Evolutionary conservation across 1,284 basidiomycete species (phyloP).

Genomic region (Ceratorhiza oryzae-sativae): DNA sequence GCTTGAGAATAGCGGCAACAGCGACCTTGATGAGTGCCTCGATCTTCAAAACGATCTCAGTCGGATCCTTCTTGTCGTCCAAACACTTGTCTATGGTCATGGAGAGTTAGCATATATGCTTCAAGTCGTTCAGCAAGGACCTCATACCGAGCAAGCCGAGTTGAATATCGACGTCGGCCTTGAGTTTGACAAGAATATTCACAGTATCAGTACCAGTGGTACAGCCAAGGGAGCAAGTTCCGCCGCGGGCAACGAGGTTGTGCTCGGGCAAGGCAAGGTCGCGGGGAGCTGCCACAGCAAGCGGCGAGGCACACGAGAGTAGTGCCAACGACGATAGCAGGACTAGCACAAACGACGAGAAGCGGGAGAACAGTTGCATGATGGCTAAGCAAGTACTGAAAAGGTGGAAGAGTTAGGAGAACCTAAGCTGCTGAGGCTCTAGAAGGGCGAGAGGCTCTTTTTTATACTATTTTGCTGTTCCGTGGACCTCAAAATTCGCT

Average conservation of each 20-base stretch:
- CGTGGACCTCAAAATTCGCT: too few relatives aligned
- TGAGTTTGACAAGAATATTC: constrained; percentile 18
- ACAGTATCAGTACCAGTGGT: constrained; percentile 18
- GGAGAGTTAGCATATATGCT: neutral
- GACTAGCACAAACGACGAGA: constrained; percentile 19
- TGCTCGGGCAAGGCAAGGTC: constrained; percentile 26
- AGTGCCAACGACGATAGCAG: constrained; percentile 26
- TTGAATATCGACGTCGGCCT: constrained; percentile 15
- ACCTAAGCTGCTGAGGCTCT: constrained; percentile 24
- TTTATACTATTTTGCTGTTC: neutral
- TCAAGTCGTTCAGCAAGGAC: neutral
- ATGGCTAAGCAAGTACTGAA: neutral
- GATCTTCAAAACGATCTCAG: constrained; percentile 18
- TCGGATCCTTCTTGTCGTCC: constrained; percentile 9
- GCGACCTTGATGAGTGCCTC: constrained; percentile 25
- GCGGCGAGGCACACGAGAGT: constrained; percentile 26
- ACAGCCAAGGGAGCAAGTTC: constrained; percentile 18
- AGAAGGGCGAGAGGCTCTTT: neutral
- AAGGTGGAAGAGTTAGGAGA: constrained; percentile 21
- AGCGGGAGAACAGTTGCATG: constrained; percentile 33
- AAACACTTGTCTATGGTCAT: constrained; percentile 17
- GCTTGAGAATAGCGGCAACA: constrained; percentile 4
- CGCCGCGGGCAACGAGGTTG: constrained; percentile 23
- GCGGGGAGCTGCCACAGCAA: neutral
- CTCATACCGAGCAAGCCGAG: constrained; percentile 18